Evolutionary conservation across 305 asterid genomes (phyloP).

Genomic region (Rubia tinctorum): DNA sequence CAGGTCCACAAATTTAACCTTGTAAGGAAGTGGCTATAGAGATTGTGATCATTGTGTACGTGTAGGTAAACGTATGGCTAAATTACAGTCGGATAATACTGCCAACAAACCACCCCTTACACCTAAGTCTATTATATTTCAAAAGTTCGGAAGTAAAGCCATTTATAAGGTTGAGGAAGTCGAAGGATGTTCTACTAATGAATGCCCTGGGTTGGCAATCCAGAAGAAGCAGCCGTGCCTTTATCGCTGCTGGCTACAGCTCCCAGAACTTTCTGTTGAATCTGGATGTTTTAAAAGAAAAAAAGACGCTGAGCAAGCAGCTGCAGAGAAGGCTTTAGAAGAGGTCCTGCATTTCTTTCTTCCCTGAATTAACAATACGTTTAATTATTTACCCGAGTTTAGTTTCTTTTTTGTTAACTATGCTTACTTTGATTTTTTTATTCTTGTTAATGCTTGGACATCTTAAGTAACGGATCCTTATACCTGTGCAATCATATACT

Average conservation of each 20-base stretch:
- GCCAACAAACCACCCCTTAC: conserved; percentile 56
- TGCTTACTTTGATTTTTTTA: background rate
- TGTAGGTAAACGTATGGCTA: conserved; percentile 28
- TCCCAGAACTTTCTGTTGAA: conserved; percentile 65
- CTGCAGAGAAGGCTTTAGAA: conserved; percentile 84
- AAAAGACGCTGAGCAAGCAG: conserved; percentile 94
- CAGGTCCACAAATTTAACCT: background rate
- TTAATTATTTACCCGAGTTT: background rate
- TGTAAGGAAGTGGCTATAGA: background rate
- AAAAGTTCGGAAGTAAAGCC: conserved; percentile 69
- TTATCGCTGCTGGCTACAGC: conserved; percentile 70
- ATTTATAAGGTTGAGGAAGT: conserved; percentile 81
- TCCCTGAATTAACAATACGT: background rate
- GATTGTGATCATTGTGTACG: background rate
- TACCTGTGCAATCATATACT: background rate
- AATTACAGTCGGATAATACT: conserved; percentile 32
- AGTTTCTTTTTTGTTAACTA: background rate
- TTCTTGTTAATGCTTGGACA: background rate
- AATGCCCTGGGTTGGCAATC: conserved; percentile 69
- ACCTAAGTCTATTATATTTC: conserved; percentile 82
- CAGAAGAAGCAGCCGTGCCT: conserved; percentile 64
- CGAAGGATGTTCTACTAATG: conserved; percentile 45
- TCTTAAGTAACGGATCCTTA: background rate
- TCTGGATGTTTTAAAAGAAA: conserved; percentile 65
- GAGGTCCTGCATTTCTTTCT: conserved; percentile 40